Evolutionary conservation across 768 basidiomycete genomes (phyloP), one percentile per base, ranked within the genome.

Genomic region (Termitomyces sp.): DNA sequence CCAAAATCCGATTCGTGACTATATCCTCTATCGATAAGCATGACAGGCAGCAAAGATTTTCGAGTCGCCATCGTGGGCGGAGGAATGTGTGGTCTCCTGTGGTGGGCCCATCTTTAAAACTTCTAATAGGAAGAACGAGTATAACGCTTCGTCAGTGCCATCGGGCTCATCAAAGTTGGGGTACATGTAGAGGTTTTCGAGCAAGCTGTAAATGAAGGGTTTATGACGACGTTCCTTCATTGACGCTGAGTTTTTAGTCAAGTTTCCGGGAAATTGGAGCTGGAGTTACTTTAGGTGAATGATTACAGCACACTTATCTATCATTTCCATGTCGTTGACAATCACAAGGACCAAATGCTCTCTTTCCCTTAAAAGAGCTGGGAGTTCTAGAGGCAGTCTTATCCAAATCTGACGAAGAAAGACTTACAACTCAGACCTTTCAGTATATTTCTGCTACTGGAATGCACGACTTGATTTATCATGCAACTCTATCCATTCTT

Each of bases 51-150:
- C 28, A 77, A 78, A 57, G 73, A 76, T 62, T 76, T 82, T 58
- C 68, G 69, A 30, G 71, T 84, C 30, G 81, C 80, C 0, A 76
- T 84, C 35, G 71, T 84, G 3, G 83, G 83, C 26, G 81, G 82
- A 15, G 82, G 83, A 7, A 75, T 84, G 66, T 78, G 75, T 55
- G 81, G 82, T 10, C 66, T 84, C 15, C 70, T 76, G 2, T 77
- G 75, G 72, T 72, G 56, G 33, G 58, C 57, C 37, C 7, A 38
- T 19, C 19, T 19, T 12, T 42, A 19, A 15, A 8, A 26, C 23
- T n/a, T 21, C 33, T 49, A n/a, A 48, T 9, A 19, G 54, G 6
- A 35, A 21, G 17, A 35, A 30, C 11, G 11, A 33, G 23, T 23
- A 33, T 37, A 14, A 52, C 9, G 7, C 40, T 28, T 21, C 41